Evolutionary conservation across 2,329 filamentous ascomycete genomes (phyloP).

Genomic region (Cytospora piceicola): DNA sequence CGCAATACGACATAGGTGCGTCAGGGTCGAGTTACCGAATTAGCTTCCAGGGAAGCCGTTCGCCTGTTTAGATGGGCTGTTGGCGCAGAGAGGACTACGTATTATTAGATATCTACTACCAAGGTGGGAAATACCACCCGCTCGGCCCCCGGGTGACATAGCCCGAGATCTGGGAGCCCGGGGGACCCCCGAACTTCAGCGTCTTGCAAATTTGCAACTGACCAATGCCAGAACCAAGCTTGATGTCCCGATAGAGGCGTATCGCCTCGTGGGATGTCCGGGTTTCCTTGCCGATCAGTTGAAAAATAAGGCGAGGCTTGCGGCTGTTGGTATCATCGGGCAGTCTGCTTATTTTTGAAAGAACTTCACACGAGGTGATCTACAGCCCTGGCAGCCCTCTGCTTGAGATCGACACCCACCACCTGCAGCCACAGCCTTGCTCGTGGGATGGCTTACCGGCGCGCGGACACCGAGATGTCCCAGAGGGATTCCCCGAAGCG

Average conservation of each 20-base stretch:
- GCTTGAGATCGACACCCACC: constrained; percentile 1
- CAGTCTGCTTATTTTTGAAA: constrained; percentile 11
- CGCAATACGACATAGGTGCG: too few species aligned
- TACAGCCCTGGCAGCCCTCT: neutral
- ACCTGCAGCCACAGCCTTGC: constrained; percentile 20
- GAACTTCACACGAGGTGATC: constrained; percentile 17
- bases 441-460: constrained; percentile 3
- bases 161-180: neutral
- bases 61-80: too few species aligned
- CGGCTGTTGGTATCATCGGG: neutral
- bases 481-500: constrained; percentile 1
- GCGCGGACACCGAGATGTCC: neutral
- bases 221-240: neutral
- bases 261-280: neutral
- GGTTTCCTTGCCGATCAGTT: neutral
- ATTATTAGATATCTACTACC: too few species aligned
- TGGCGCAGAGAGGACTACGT: too few species aligned
- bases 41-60: too few species aligned
- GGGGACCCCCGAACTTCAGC: neutral
- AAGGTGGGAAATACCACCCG: neutral
- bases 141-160: neutral
- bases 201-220: neutral
- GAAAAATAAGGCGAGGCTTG: constrained; percentile 11
- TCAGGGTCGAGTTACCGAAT: too few species aligned
- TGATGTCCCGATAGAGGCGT: neutral